Evolutionary conservation across 129 eudicot genomes (phyloP), one percentile per base, ranked within the genome.

Genomic region (Artemisia annua): DNA sequence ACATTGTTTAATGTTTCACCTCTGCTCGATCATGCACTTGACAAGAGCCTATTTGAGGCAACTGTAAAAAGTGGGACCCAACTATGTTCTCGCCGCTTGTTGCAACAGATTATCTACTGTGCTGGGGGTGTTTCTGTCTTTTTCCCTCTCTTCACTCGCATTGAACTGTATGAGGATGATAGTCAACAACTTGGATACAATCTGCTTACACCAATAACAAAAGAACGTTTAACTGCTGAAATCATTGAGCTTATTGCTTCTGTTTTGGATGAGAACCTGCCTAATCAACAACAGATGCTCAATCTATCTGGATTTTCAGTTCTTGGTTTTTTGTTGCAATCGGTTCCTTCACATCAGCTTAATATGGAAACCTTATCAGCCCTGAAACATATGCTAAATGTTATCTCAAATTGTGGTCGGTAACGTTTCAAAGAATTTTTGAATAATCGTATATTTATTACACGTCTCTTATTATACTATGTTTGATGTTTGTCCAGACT

Each of bases 71-170:
- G 63, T 43, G 99, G 99, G 75, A 88, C 97, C n/a, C 96, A 95
- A 76, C 80, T 95, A 66, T 95, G 99, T 76, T 95, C 99, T 19
- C 89, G 99, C 16, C 85, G 97, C 52, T 78, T 95, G 82, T 76
- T 95, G 79, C 92, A 91, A 70, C 94, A 95, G 75, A 91, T 95
- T 56, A 87, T 95, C 63, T 95, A 95, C 67, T 90, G 96, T 80
- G 97, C 90, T 57, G 99, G 99, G 73, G 99, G 99, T 28, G 96
- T 95, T 62, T 95, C 99, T 76, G 99, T 95, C 54, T 95, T 95
- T 71, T 95, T 95, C 53, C 99, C 99, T 57, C 91, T 95, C 58
- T 83, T 95, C 82, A 90, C 90, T 50, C 97, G 87, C 76, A 78
- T 85, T 67, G 87, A 87, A 44, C 78, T 85, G 80, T 87, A 80